Evolutionary conservation across 2,329 filamentous ascomycete species (phyloP).

Genomic region (Westerdykella aurantiaca): DNA sequence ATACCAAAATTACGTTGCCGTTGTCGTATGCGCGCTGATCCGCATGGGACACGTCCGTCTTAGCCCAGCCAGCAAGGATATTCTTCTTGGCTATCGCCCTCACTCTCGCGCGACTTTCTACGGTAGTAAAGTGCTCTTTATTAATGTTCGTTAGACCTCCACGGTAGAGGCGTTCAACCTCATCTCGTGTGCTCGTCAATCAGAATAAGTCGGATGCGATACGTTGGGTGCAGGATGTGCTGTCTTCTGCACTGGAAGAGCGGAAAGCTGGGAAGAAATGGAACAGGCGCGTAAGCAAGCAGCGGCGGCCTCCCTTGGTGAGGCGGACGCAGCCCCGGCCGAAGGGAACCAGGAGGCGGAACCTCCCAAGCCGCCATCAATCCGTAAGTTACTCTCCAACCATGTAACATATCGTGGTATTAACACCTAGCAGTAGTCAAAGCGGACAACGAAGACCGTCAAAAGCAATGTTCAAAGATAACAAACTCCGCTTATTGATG

Average conservation of each 20-base stretch:
- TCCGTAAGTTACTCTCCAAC: conserved; percentile 26
- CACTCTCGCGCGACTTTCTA: too few species aligned
- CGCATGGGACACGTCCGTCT: too few species aligned
- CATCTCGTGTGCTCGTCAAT: conserved; percentile 72
- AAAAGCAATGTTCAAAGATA: conserved; percentile 83
- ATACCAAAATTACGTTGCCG: too few species aligned
- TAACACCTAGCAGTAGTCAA: conserved; percentile 31
- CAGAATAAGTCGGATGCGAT: conserved; percentile 70
- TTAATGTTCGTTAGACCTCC: too few species aligned
- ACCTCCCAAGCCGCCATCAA: conserved; percentile 39
- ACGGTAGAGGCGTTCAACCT: too few species aligned
- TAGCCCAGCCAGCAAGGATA: too few species aligned
- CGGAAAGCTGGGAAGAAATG: conserved; percentile 41
- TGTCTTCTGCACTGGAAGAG: conserved; percentile 64
- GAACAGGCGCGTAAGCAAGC: conserved; percentile 53
- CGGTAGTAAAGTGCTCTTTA: too few species aligned
- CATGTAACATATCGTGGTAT: conserved; percentile 14
- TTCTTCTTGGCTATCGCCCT: too few species aligned
- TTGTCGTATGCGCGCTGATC: too few species aligned
- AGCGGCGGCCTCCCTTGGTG: conserved; percentile 29
- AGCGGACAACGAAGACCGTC: conserved; percentile 60
- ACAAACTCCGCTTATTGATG: conserved; percentile 79
- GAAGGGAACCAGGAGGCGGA: conserved; percentile 33
- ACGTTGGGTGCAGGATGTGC: conserved; percentile 72
- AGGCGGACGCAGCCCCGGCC: conserved; percentile 12